These are phyloP conservation scores for Picochlorum sp. DNA, from an alignment of 139 green algal genomes.

Conservation along the genomic window DNA sequence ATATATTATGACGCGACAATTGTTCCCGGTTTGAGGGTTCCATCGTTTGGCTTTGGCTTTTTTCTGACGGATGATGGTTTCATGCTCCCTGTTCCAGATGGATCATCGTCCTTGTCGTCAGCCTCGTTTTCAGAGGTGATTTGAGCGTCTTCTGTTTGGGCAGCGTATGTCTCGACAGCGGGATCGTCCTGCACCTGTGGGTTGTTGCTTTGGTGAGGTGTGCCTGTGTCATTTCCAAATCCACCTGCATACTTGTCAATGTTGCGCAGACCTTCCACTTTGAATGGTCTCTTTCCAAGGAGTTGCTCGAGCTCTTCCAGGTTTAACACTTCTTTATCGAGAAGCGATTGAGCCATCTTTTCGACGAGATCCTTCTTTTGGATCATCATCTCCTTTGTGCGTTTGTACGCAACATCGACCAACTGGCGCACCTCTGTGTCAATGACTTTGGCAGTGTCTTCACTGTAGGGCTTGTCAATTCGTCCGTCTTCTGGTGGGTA, in stretches of 20 bases:
- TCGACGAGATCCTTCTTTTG: conserved; percentile 76
- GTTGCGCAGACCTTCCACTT: conserved; percentile 77
- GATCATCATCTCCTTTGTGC: conserved; percentile 74
- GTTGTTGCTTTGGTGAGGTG: not conserved
- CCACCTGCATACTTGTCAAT: conserved; percentile 85
- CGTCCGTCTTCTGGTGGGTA: conserved; percentile 77
- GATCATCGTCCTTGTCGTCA: no score
- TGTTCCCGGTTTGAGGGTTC: not conserved
- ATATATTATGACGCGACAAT: conserved; percentile 9
- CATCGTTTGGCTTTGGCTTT: not conserved
- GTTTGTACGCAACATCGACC: conserved; percentile 74
- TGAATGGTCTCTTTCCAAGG: conserved; percentile 86
- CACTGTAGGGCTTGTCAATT: conserved; percentile 93
- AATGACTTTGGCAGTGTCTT: conserved; percentile 91
- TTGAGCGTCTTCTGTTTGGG: not conserved
- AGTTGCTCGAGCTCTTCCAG: conserved; percentile 82
- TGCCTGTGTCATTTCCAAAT: conserved; percentile 18
- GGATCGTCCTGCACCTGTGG: not conserved
- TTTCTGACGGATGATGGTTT: not conserved
- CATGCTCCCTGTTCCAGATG: not conserved
- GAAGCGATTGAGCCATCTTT: conserved; percentile 63
- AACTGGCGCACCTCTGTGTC: conserved; percentile 86
- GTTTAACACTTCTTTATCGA: conserved; percentile 68
- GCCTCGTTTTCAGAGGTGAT: not conserved
- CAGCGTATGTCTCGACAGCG: not conserved